Percentiles rank a stretch among this genome's conserved stretches.
These are phyloP conservation scores for Phytophthora litchii DNA, from an alignment of 352 stramenopile species.

Conservation along the genomic window DNA sequence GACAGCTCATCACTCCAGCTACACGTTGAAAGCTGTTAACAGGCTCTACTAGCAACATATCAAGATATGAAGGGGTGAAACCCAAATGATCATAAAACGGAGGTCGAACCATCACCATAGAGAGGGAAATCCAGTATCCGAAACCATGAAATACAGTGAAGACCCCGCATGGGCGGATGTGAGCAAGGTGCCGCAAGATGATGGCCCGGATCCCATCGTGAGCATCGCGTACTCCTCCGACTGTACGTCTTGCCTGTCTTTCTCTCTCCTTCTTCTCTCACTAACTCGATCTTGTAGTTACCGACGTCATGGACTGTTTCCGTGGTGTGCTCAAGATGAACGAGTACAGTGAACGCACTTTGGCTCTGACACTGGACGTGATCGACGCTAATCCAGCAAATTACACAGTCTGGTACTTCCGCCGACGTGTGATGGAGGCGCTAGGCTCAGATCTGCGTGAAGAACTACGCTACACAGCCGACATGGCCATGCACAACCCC, in stretches of 20 bases:
- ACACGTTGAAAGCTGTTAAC: too few relatives aligned
- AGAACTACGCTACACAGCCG: slow-evolving; percentile 77
- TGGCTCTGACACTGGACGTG: slow-evolving; percentile 92
- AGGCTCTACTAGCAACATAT: slow-evolving; percentile 5
- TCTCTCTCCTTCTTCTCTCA: neutral
- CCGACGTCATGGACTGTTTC: slow-evolving; percentile 95
- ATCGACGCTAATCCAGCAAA: slow-evolving; percentile 97
- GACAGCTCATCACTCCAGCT: too few relatives aligned
- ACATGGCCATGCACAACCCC: slow-evolving; percentile 92
- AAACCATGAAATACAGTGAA: slow-evolving; percentile 61
- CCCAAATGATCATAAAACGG: too few relatives aligned
- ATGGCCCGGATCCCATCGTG: slow-evolving; percentile 79
- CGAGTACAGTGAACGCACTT: slow-evolving; percentile 91
- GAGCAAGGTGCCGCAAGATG: slow-evolving; percentile 82
- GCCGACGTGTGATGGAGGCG: slow-evolving; percentile 89
- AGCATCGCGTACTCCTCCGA: slow-evolving; percentile 72
- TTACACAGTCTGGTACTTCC: slow-evolving; percentile 98
- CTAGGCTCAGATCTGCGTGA: slow-evolving; percentile 69
- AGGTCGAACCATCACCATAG: too few relatives aligned
- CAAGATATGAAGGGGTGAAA: too few relatives aligned
- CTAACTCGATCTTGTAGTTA: slow-evolving; percentile 47
- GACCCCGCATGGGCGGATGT: slow-evolving; percentile 83
- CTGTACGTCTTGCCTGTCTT: neutral
- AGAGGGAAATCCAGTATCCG: neutral
- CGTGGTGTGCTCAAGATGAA: slow-evolving; percentile 91